These are phyloP conservation scores for Aureobasidium subglaciale DNA, from an alignment of 2,329 filamentous ascomycete genomes.

Conservation along the genomic window DNA sequence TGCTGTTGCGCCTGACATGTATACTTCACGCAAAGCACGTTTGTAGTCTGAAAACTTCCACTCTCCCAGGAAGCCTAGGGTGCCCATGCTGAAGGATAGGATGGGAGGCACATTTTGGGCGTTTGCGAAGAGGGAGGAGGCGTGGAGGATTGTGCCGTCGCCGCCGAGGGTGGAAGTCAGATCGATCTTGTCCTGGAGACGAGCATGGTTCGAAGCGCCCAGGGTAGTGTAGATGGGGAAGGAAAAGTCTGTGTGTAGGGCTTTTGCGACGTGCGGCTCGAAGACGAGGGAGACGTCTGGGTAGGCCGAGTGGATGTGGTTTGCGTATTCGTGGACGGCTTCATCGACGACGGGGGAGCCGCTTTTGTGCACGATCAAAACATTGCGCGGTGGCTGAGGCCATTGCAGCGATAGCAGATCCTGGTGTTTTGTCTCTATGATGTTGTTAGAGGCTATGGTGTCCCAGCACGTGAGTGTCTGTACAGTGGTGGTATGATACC, in stretches of 20 bases:
- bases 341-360: slow-evolving; percentile 48
- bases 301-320: slow-evolving; percentile 72
- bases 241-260: slow-evolving; percentile 61
- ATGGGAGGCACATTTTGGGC: slow-evolving; percentile 79
- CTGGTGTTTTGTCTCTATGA: slow-evolving; percentile 47
- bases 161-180: slow-evolving; percentile 85
- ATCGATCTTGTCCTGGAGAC: slow-evolving; percentile 66
- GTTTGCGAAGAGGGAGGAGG: slow-evolving; percentile 78
- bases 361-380: slow-evolving; percentile 63
- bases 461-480: not conserved
- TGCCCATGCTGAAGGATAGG: slow-evolving; percentile 93
- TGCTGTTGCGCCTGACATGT: slow-evolving; percentile 64
- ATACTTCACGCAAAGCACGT: slow-evolving; percentile 83
- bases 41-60: slow-evolving; percentile 96
- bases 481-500: slow-evolving; percentile 47
- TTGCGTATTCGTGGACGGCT: slow-evolving; percentile 52
- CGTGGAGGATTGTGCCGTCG: slow-evolving; percentile 83
- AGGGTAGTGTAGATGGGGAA: slow-evolving; percentile 61
- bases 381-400: slow-evolving; percentile 60
- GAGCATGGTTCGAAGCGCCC: slow-evolving; percentile 25
- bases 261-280: slow-evolving; percentile 65
- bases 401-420: slow-evolving; percentile 61
- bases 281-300: slow-evolving; percentile 74
- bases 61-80: slow-evolving; percentile 87
- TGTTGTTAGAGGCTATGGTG: not conserved